Evolutionary conservation across 805 yeast genomes (phyloP).

Genomic region (Starmera dryadoides): DNA sequence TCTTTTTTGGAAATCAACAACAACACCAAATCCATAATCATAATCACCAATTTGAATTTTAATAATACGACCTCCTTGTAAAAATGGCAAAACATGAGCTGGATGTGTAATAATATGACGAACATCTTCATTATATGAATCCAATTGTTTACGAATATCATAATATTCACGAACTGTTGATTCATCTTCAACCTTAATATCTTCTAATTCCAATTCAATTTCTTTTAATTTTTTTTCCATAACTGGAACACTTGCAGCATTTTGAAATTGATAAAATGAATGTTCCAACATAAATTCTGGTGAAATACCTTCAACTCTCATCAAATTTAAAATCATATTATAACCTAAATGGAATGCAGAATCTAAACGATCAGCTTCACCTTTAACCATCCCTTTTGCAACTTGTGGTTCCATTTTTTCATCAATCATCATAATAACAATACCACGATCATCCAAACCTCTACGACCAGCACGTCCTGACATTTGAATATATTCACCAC

Average conservation of each 20-base stretch:
- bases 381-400: conserved; percentile 99
- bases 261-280: conserved; percentile 94
- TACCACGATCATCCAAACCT: conserved; percentile 98
- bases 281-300: conserved; percentile 95
- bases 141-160: conserved; percentile 69
- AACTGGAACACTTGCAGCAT: conserved; percentile 81
- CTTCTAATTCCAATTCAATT: conserved; percentile 40
- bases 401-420: conserved; percentile 99
- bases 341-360: conserved; percentile 97
- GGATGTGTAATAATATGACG: conserved; percentile 88
- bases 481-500: conserved; percentile 99
- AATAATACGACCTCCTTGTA: conserved; percentile 84
- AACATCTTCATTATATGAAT: conserved; percentile 64
- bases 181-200: conserved; percentile 65
- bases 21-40: conserved; percentile 97
- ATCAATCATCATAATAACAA: conserved; percentile 98
- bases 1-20: conserved; percentile 70
- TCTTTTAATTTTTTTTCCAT: conserved; percentile 62
- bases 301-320: conserved; percentile 97
- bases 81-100: conserved; percentile 70
- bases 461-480: conserved; percentile 99
- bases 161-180: conserved; percentile 70
- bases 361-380: conserved; percentile 95
- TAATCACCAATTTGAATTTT: conserved; percentile 50
- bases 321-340: conserved; percentile 90